These are phyloP conservation scores for Tylopilus intermedius DNA, from an alignment of 768 basidiomycete species.

Conservation along the genomic window DNA sequence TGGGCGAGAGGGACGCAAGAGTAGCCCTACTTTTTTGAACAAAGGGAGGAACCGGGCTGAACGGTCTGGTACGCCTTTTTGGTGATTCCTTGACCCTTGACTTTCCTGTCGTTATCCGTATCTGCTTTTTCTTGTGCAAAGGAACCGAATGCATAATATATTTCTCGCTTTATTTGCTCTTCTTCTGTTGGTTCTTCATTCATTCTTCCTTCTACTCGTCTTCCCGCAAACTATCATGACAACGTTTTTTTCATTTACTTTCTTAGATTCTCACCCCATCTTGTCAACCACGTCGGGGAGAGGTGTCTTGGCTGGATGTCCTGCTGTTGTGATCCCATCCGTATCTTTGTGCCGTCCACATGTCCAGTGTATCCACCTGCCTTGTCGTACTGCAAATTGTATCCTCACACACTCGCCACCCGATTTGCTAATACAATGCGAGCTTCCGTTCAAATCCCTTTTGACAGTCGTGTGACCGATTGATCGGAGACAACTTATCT, in stretches of 20 bases:
- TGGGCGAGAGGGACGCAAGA: neutral
- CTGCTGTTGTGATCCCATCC: constrained; percentile 1
- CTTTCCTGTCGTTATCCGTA: neutral
- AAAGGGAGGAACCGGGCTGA: neutral
- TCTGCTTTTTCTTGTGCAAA: neutral
- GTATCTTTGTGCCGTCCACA: constrained; percentile 1
- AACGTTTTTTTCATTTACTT: neutral
- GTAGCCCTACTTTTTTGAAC: too few relatives aligned
- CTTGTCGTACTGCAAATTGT: constrained; percentile 15
- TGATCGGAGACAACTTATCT: neutral
- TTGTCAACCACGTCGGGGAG: neutral
- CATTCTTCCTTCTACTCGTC: neutral
- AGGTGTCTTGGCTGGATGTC: constrained; percentile 1
- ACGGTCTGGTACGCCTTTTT: neutral
- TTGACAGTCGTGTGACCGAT: neutral
- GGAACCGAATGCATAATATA: neutral
- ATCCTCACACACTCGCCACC: constrained; percentile 19
- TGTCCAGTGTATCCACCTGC: constrained; percentile 18
- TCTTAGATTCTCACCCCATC: constrained; percentile 10
- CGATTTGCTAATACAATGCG: constrained; percentile 7
- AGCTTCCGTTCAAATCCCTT: neutral
- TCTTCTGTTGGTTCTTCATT: neutral
- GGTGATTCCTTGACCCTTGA: neutral
- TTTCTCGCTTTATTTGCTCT: too few relatives aligned
- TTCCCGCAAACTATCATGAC: constrained; percentile 1